Percentiles rank a stretch among this genome's conserved stretches.
These are phyloP conservation scores for Sarcocystis neurona DNA, from an alignment of 169 alveolate species.

Conservation along the genomic window DNA sequence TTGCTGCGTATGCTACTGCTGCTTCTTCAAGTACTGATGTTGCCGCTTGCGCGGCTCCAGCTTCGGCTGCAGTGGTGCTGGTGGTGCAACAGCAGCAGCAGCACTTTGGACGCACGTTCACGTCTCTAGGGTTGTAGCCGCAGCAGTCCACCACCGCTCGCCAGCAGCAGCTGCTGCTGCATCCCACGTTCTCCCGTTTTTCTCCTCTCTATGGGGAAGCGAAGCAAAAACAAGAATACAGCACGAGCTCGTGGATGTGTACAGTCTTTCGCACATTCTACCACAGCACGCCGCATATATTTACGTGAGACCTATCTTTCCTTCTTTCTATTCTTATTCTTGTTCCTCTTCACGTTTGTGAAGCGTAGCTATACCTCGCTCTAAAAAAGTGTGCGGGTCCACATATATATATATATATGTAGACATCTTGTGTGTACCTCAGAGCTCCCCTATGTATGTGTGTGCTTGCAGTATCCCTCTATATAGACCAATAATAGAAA, in stretches of 20 bases:
- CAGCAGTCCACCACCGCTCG: conserved; percentile 11
- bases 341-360: neutral
- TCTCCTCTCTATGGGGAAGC: neutral
- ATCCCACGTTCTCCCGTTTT: neutral
- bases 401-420: too few species aligned
- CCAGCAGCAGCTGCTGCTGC: too few species aligned
- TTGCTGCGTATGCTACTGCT: too few species aligned
- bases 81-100: neutral
- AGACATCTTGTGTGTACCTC: too few species aligned
- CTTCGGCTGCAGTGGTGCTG: neutral
- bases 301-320: neutral
- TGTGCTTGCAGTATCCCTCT: neutral
- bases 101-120: neutral
- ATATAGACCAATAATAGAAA: neutral
- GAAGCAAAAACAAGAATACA: neutral
- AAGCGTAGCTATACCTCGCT: neutral
- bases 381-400: neutral
- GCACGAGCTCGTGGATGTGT: neutral
- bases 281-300: neutral
- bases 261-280: neutral
- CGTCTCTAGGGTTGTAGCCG: neutral
- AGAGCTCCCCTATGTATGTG: neutral
- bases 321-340: neutral
- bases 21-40: too few species aligned
- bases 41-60: neutral